Conservation (phyloP, 371 early-diverging fungal genomes). For the Apophysomyces ossiformis region DNA sequence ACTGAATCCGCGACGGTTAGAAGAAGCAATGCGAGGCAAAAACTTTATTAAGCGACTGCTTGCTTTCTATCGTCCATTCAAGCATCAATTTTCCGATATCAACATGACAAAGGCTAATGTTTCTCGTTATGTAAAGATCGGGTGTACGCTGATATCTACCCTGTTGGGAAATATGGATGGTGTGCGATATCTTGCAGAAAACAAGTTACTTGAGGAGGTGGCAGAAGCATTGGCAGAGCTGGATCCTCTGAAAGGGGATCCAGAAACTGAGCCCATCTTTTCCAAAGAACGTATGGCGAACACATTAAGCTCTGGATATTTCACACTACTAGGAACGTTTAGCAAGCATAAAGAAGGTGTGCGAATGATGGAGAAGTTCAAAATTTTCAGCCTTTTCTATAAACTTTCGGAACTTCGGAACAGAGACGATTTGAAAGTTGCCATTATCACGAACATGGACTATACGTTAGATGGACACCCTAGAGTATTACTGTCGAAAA, state of each 20-base stretch:
- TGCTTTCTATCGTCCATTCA: constrained; percentile 79
- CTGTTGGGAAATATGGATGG: constrained; percentile 70
- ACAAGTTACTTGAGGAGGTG: constrained; percentile 69
- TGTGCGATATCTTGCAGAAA: constrained; percentile 68
- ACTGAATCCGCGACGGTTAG: constrained; percentile 71
- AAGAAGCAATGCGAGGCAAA: constrained; percentile 76
- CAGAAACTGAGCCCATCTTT: constrained; percentile 74
- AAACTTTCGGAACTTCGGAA: constrained; percentile 80
- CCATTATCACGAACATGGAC: constrained; percentile 78
- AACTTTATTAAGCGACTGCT: constrained; percentile 80
- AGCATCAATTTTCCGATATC: constrained; percentile 74
- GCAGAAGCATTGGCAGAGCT: constrained; percentile 73
- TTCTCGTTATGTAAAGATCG: constrained; percentile 60
- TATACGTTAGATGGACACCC: constrained; percentile 87
- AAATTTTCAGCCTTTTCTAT: constrained; percentile 81
- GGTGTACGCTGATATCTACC: constrained; percentile 68
- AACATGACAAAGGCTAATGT: constrained; percentile 55
- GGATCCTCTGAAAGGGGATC: constrained; percentile 56
- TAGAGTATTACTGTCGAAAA: constrained; percentile 78
- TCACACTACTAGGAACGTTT: constrained; percentile 75
- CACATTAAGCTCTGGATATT: constrained; percentile 78
- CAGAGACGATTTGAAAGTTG: constrained; percentile 80
- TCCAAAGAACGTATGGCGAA: constrained; percentile 76
- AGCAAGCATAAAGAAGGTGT: constrained; percentile 72
- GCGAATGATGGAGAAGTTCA: constrained; percentile 73